These are phyloP conservation scores for Ceratobasidium sp. DNA, from an alignment of 1,284 basidiomycete species.

Conservation along the genomic window DNA sequence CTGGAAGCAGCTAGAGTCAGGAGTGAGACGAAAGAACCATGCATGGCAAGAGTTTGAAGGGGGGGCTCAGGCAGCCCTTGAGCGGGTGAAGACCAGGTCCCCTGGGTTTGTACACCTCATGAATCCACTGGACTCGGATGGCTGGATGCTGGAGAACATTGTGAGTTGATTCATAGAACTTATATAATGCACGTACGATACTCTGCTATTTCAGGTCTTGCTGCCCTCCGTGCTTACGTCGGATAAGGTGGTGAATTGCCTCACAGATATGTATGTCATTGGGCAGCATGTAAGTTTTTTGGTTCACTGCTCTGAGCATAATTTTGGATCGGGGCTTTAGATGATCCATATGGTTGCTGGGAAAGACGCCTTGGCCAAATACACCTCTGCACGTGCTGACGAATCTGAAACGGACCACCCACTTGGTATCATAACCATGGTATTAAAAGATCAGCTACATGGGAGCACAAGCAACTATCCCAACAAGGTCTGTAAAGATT, in stretches of 20 bases:
- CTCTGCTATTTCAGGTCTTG: too few relatives aligned
- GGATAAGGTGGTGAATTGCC: too few relatives aligned
- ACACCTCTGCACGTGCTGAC: not conserved
- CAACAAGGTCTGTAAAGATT: not conserved
- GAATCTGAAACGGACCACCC: conserved; percentile 4
- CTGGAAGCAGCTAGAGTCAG: not conserved
- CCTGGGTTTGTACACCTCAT: not conserved
- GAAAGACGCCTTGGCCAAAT: not conserved
- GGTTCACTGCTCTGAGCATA: too few relatives aligned
- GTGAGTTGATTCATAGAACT: not conserved
- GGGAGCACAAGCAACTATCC: not conserved
- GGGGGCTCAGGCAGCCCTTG: not conserved
- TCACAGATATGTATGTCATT: too few relatives aligned
- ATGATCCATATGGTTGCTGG: too few relatives aligned
- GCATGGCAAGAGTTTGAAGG: not conserved
- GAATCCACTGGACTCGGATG: not conserved
- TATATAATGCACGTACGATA: too few relatives aligned
- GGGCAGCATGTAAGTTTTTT: too few relatives aligned
- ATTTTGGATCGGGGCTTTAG: too few relatives aligned
- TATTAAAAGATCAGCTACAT: not conserved
- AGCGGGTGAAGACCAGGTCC: not conserved
- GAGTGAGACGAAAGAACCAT: not conserved
- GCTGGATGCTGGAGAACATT: not conserved
- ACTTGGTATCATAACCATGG: not conserved
- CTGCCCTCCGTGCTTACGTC: too few relatives aligned